These are phyloP conservation scores for Neurospora sp. DNA, from an alignment of 495 filamentous ascomycete species.

Conservation along the genomic window DNA sequence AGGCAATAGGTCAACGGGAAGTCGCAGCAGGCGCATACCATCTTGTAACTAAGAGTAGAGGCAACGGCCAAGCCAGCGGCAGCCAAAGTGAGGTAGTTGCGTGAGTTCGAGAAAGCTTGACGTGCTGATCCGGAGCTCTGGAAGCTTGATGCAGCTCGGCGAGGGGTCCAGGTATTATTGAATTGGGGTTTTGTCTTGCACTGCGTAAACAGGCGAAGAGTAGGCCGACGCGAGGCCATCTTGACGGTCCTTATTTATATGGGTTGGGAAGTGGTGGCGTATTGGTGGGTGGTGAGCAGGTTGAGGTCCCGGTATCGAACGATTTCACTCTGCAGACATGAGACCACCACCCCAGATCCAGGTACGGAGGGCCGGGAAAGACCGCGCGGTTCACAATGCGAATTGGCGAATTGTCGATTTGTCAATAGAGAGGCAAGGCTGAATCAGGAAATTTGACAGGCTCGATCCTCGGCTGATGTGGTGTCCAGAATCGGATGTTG, in stretches of 20 bases:
- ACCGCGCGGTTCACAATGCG: background rate
- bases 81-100: constrained; percentile 14
- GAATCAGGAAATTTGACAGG: background rate
- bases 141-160: constrained; percentile 13
- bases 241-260: constrained; percentile 4
- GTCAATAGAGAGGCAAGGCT: background rate
- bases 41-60: constrained; percentile 18
- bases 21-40: constrained; percentile 13
- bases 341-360: constrained; percentile 18
- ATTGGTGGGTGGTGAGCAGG: constrained; percentile 1
- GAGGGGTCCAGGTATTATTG: constrained; percentile 1
- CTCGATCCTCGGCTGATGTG: constrained; percentile 14
- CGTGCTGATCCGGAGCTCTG: background rate
- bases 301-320: constrained; percentile 6
- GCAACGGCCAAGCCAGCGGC: constrained; percentile 16
- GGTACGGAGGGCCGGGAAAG: constrained; percentile 5
- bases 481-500: constrained; percentile 20
- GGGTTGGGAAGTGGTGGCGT: background rate
- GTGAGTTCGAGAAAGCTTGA: constrained; percentile 1
- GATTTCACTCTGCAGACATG: constrained; percentile 16
- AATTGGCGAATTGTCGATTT: background rate
- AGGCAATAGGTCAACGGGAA: background rate
- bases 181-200: constrained; percentile 12
- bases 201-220: constrained; percentile 17
- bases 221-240: constrained; percentile 16